Base-by-base conservation (phyloP, 2,329 filamentous ascomycete species). In the Venturia asperata region DNA sequence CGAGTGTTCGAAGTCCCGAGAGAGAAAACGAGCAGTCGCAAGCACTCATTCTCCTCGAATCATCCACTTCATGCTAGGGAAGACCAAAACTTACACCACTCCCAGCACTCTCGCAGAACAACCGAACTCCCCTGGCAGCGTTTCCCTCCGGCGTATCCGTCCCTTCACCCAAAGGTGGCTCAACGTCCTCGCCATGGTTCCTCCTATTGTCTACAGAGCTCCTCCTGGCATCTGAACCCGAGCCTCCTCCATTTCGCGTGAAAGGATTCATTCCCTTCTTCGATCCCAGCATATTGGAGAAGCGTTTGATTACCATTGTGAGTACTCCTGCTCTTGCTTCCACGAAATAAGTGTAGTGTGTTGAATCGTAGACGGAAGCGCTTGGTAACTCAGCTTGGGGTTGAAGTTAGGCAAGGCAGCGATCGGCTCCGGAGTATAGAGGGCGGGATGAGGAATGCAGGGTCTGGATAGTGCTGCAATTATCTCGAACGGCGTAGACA, bases 91-190 rank as follows among this genome's bases (percentile, higher is more conserved):
- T 37, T 66, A 71, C 64, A 21, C 64, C 72, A 74, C 72, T 67
- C 71, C 78, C 77, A 66, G 81, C 85, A 82, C 70, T 65, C 13
- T 24, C 52, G 13, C 24, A 37, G 64, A 55, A 45, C 47, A 55
- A 68, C 74, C 74, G 83, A 90, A 91, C 86, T 72, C 81, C 87
- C 70, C 84, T 82, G 63, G 81, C 76, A 56, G 85, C 88, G 71
- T 84, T 87, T 66, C 81, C 84, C 76, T 91, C 88, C 64, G 88
- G 89, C 17, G 84, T 84, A 71, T 87, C 85, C 10, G 37, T 61
- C 11, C 52, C 45, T 19, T 61, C 39, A 15, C 27, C 19, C 45
- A 42, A 45, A 13, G 37, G 39, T 17, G 34, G 1, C 24, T 30
- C 24, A 5, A 42, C 15, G 5, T 64, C 47, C 34, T 47, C 49